Base-by-base conservation (phyloP, 208 protist species). In the Crithidia sp. region DNA sequence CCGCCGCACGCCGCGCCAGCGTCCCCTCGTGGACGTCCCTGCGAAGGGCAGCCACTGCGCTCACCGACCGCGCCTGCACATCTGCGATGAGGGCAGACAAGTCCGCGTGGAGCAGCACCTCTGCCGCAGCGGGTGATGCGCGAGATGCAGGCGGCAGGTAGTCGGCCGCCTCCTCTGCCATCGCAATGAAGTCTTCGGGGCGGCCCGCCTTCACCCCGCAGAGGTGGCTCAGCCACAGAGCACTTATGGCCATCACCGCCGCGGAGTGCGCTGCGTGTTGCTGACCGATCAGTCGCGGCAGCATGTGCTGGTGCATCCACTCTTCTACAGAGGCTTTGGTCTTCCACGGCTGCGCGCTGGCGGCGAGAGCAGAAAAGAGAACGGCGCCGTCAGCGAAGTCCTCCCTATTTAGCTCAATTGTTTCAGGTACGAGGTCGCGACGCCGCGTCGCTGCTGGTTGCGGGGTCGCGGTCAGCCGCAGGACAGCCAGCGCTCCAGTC, bases 161-260 rank as follows among this genome's bases (percentile, higher is more conserved):
- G 5, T 7, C 40, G 5, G 54, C 58, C 45, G 58, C 57, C 37
- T 68, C 66, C 13, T 76, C 67, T 9, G 80, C 43, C 50, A 90
- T 58, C 17, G 61, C 41, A 41, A 89, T 54, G 65, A 86, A 95
- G 17, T 82, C 74, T 17, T 88, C 86, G 0, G 86, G 81, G 10
- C 82, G 75, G 12, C 74, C 56, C 37, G 74, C 71, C 50, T 89
- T 91, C 5, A 92, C 62, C 6, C 37, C 56, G 67, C 85, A 89
- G 28, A 90, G 77, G 70, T 95, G 81, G 7, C 71, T 67, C 0
- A 88, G 61, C 83, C 87, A 95, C 39, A 90, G 55, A 2, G 78
- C 69, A 16, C 65, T 55, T 12, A 74, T 63, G 2, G 84, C 85
- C 56, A 75, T 16, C 36, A 63, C 56, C 8, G 47, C 67, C 2